Evolutionary conservation across 2,329 filamentous ascomycete genomes (phyloP).

Genomic region (Hansfordia pulvinata): DNA sequence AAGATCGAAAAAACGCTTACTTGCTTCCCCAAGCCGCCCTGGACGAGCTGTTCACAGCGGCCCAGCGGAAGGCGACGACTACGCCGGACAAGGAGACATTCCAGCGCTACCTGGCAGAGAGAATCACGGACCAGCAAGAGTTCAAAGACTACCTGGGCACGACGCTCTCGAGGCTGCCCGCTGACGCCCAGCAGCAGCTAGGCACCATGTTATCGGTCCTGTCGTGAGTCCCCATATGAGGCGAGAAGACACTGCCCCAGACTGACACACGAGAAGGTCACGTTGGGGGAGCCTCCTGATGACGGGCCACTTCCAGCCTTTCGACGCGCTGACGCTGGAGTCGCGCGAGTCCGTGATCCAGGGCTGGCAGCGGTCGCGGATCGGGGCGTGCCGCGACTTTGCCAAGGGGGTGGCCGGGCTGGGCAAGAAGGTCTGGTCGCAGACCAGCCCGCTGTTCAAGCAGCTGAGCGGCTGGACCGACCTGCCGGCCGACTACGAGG

Average conservation of each 20-base stretch:
- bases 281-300: slow-evolving; percentile 34
- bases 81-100: slow-evolving; percentile 13
- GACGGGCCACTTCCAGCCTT: slow-evolving; percentile 34
- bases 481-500: slow-evolving; percentile 21
- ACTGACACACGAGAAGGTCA: no score
- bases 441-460: slow-evolving; percentile 27
- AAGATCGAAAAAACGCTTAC: slow-evolving; percentile 10
- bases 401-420: slow-evolving; percentile 28
- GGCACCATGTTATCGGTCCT: slow-evolving; percentile 1
- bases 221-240: slow-evolving; percentile 1
- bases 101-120: slow-evolving; percentile 24
- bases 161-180: slow-evolving; percentile 5
- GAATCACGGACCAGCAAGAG: slow-evolving; percentile 22
- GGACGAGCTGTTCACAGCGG: slow-evolving; percentile 15
- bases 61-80: slow-evolving; percentile 7
- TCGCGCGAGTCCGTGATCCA: slow-evolving; percentile 33
- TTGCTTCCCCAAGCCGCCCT: slow-evolving; percentile 20
- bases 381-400: slow-evolving; percentile 30
- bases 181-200: slow-evolving; percentile 1
- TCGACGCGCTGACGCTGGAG: slow-evolving; percentile 31
- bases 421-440: slow-evolving; percentile 28
- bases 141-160: slow-evolving; percentile 26
- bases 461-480: slow-evolving; percentile 28
- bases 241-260: no score
- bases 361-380: slow-evolving; percentile 30